These are phyloP conservation scores for Lentinula guzmanii DNA, from an alignment of 768 basidiomycete species.

Conservation along the genomic window DNA sequence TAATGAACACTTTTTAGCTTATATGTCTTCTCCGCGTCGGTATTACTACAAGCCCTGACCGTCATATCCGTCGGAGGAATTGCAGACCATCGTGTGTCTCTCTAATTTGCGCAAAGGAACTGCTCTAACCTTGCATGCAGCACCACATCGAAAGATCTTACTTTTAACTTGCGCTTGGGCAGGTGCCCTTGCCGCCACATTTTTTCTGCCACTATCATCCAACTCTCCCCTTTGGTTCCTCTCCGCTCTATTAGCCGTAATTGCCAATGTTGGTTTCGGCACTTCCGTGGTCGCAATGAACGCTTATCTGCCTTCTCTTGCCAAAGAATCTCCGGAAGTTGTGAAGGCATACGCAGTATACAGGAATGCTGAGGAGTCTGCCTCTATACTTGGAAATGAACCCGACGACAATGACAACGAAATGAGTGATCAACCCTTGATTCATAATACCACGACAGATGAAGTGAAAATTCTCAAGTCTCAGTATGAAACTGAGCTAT, in stretches of 20 bases:
- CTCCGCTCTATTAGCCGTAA: conserved; percentile 62
- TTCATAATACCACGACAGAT: conserved; percentile 16
- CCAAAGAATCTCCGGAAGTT: conserved; percentile 60
- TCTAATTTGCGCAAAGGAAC: background rate
- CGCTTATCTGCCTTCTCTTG: conserved; percentile 75
- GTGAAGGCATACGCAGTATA: background rate
- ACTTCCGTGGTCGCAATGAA: conserved; percentile 87
- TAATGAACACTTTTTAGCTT: conserved; percentile 40
- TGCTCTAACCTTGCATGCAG: conserved; percentile 13
- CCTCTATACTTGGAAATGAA: conserved; percentile 10
- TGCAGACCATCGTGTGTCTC: conserved; percentile 77
- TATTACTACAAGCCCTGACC: conserved; percentile 85
- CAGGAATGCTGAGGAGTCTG: background rate
- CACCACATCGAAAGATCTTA: conserved; percentile 71
- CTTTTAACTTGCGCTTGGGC: conserved; percentile 69
- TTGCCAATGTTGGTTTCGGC: conserved; percentile 84
- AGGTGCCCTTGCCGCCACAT: conserved; percentile 62
- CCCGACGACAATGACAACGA: conserved; percentile 14
- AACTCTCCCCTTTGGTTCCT: conserved; percentile 65
- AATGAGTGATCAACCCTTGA: conserved; percentile 31
- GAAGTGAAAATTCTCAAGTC: conserved; percentile 22
- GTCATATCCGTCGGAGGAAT: conserved; percentile 93
- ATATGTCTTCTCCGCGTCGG: conserved; percentile 83
- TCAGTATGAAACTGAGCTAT: conserved; percentile 53
- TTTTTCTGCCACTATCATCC: conserved; percentile 73